These are phyloP conservation scores for Leucogyrophana mollusca DNA, from an alignment of 768 basidiomycete species.

Conservation along the genomic window DNA sequence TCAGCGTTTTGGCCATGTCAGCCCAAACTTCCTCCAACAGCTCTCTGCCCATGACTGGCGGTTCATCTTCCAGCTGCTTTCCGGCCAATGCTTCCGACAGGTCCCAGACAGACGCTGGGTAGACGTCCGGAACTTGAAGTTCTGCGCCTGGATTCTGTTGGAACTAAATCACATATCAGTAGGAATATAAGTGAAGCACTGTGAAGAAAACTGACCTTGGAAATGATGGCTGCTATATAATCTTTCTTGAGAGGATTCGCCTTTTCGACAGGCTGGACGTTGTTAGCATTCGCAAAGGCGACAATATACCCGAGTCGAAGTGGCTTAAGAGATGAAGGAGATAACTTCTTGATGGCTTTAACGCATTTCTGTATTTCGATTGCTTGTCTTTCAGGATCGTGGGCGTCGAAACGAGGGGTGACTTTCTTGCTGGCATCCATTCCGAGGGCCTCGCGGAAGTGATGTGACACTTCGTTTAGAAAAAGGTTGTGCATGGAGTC, in stretches of 20 bases:
- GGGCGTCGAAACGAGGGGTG: background rate
- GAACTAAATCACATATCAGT: background rate
- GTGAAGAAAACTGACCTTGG: background rate
- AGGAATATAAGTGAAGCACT: background rate
- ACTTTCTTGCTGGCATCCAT: constrained; percentile 7
- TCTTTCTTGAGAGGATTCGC: background rate
- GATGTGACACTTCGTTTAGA: constrained; percentile 25
- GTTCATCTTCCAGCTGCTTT: background rate
- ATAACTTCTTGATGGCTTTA: background rate
- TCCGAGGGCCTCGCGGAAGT: constrained; percentile 20
- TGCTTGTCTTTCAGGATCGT: background rate
- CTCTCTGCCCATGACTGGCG: background rate
- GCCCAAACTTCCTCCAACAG: constrained; percentile 3
- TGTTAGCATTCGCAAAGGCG: background rate
- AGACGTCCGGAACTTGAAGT: background rate
- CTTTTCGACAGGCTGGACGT: background rate
- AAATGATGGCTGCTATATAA: background rate
- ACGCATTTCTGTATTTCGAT: background rate
- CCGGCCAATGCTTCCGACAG: background rate
- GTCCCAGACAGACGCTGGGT: background rate
- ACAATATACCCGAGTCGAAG: background rate
- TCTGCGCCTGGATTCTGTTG: background rate
- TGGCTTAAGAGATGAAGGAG: background rate
- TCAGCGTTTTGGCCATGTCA: constrained; percentile 7
- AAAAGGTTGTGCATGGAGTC: constrained; percentile 38